Evolutionary conservation across 139 green algal species (phyloP).

Genomic region (Haematococcus lacustris): DNA sequence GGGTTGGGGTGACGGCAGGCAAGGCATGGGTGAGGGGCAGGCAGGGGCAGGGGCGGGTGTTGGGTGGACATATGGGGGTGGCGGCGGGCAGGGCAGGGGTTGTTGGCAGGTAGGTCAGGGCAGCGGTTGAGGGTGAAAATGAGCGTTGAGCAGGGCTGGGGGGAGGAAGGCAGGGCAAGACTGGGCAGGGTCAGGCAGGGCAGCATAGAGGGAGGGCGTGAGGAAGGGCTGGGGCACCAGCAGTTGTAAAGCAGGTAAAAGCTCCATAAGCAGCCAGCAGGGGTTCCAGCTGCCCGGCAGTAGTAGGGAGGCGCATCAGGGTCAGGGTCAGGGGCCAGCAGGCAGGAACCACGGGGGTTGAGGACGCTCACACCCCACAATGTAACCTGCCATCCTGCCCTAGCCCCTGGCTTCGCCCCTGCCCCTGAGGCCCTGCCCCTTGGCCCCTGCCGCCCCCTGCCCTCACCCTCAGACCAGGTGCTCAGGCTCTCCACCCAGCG

Average conservation of each 20-base stretch:
- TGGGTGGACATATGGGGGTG: not conserved
- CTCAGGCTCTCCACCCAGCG: conserved; percentile 25
- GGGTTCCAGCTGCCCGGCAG: no score
- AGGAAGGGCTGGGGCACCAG: no score
- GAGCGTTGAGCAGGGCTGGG: not conserved
- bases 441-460: not conserved
- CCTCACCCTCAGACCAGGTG: conserved; percentile 1
- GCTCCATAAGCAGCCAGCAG: no score
- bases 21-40: not conserved
- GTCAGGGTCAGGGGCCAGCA: not conserved
- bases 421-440: not conserved
- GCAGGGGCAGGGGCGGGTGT: not conserved
- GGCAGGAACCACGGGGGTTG: no score
- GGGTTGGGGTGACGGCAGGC: not conserved
- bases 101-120: no score
- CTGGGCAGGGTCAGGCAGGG: not conserved
- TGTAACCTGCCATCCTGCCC: no score
- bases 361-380: no score
- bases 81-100: no score
- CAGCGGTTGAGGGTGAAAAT: no score
- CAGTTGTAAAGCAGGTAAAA: no score
- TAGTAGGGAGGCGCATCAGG: not conserved
- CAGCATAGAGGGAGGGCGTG: no score
- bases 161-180: not conserved
- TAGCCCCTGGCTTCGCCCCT: not conserved